Base-by-base conservation (phyloP, 2,329 filamentous ascomycete species). In the Fusarium sambucinum region DNA sequence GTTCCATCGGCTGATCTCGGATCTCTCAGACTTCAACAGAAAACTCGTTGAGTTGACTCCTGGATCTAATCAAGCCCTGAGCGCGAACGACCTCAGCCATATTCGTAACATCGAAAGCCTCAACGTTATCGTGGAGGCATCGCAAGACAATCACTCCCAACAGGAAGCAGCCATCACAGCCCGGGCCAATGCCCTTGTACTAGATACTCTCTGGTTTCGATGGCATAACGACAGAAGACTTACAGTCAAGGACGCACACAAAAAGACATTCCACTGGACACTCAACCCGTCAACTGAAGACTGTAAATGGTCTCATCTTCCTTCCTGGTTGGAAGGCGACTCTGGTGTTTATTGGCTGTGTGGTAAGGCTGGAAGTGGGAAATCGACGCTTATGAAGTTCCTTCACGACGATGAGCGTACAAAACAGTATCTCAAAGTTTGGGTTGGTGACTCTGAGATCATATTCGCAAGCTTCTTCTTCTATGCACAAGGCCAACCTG, bases 401-500 rank as follows among this genome's bases (percentile, higher is more conserved):
- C 3, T 59, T 2, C 16, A n/a, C 6, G 4, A 32, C 4, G 17
- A 54, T 14, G 2, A 2, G 0, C 2, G 16, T 1, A 57, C 21
- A 0, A 9, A 11, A 1, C 0, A 21, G 3, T 21, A 38, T 0
- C 5, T 57, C 1, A 3, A 3, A 7, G 2, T 1, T 0, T 47
- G 33, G 41, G 14, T 21, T 3, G 4, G 2, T 5, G n/a, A 13
- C 0, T 23, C n/a, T 0, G 9, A 27, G 0, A 2, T 47, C 0
- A 10, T 29, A 0, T n/a, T n/a, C 0, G 6, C n/a, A 3, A 57
- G 6, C 2, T 59, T 56, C 21, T 46, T 33, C 2, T 59, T 59
- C 9, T 59, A 40, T 3, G 41, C 40, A 1, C 27, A 33, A 1
- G 51, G 56, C 0, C 13, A 13, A 0, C 1, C 5, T 1, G 21